Evolutionary conservation across 805 yeast species (phyloP).

Genomic region (Sungouiozyma intestinalis): DNA sequence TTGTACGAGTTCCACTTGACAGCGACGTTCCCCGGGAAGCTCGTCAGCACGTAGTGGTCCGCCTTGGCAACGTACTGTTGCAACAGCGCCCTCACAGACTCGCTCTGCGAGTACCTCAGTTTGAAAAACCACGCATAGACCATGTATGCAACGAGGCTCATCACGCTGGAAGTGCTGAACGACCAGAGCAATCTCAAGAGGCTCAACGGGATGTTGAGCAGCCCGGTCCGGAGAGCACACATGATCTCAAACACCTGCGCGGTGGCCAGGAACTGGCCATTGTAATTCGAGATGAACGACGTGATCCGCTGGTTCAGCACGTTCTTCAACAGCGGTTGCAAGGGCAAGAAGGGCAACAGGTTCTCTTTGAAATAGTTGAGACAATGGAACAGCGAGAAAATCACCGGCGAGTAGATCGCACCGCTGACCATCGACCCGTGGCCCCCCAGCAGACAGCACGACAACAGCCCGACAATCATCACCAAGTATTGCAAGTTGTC

Average conservation of each 20-base stretch:
- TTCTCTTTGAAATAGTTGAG: constrained; percentile 46
- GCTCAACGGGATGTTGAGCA: constrained; percentile 33
- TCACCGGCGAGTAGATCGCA: constrained; percentile 48
- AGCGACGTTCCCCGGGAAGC: constrained; percentile 32
- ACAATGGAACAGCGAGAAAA: constrained; percentile 57
- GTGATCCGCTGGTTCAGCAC: constrained; percentile 24
- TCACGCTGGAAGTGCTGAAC: constrained; percentile 21
- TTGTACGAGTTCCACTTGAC: constrained; percentile 16
- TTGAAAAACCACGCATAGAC: constrained; percentile 47
- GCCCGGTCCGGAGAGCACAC: constrained; percentile 31
- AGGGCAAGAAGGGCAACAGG: constrained; percentile 43
- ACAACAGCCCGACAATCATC: constrained; percentile 32
- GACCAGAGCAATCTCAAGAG: constrained; percentile 26
- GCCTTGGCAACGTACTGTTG: constrained; percentile 36
- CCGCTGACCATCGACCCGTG: constrained; percentile 30
- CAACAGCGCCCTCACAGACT: constrained; percentile 42
- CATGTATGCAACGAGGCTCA: constrained; percentile 32
- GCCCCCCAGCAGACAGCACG: constrained; percentile 36
- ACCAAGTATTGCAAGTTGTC: constrained; percentile 58
- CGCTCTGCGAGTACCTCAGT: constrained; percentile 47
- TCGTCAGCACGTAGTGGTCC: constrained; percentile 28
- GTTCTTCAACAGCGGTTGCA: constrained; percentile 16
- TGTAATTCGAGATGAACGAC: constrained; percentile 30
- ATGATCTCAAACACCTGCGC: constrained; percentile 42
- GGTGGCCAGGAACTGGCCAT: constrained; percentile 33